These are phyloP conservation scores for Stagonosporopsis rhizophila DNA, from an alignment of 2,329 filamentous ascomycete species.

Conservation along the genomic window DNA sequence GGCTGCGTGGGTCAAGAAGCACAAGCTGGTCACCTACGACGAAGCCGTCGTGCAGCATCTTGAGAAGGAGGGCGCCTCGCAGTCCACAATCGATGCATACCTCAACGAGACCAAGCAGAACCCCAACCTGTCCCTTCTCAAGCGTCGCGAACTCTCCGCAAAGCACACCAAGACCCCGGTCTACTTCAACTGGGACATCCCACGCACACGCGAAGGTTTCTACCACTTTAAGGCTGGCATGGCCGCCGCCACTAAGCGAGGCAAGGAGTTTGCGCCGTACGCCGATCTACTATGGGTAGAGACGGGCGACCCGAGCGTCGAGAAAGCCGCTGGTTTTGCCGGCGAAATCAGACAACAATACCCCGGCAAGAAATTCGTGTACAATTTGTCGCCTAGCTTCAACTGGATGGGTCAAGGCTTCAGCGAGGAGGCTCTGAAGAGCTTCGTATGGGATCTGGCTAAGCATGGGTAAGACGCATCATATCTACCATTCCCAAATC, in stretches of 20 bases:
- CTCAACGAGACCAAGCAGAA: slow-evolving; percentile 66
- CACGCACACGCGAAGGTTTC: slow-evolving; percentile 90
- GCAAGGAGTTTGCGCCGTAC: slow-evolving; percentile 87
- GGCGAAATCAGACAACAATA: slow-evolving; percentile 72
- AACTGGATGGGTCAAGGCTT: slow-evolving; percentile 99
- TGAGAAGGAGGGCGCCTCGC: slow-evolving; percentile 67
- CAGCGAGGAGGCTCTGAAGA: slow-evolving; percentile 78
- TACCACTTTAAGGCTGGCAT: slow-evolving; percentile 90
- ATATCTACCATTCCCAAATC: too few relatives aligned
- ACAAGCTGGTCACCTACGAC: slow-evolving; percentile 88
- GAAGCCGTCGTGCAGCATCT: slow-evolving; percentile 85
- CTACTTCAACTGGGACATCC: slow-evolving; percentile 88
- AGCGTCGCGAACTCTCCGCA: slow-evolving; percentile 75
- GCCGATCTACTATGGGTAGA: slow-evolving; percentile 98
- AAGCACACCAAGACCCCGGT: slow-evolving; percentile 72
- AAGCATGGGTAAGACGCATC: slow-evolving; percentile 71
- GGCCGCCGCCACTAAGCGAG: slow-evolving; percentile 87
- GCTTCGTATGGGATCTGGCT: slow-evolving; percentile 96
- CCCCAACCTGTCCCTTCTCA: slow-evolving; percentile 77
- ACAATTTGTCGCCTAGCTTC: slow-evolving; percentile 96
- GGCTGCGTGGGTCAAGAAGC: slow-evolving; percentile 83
- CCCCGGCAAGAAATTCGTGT: slow-evolving; percentile 88
- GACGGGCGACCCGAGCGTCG: slow-evolving; percentile 85
- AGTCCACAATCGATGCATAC: slow-evolving; percentile 73
- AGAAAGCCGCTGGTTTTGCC: slow-evolving; percentile 77